Evolutionary conservation across 169 alveolate species (phyloP).

Genomic region (Eimeria necatrix): DNA sequence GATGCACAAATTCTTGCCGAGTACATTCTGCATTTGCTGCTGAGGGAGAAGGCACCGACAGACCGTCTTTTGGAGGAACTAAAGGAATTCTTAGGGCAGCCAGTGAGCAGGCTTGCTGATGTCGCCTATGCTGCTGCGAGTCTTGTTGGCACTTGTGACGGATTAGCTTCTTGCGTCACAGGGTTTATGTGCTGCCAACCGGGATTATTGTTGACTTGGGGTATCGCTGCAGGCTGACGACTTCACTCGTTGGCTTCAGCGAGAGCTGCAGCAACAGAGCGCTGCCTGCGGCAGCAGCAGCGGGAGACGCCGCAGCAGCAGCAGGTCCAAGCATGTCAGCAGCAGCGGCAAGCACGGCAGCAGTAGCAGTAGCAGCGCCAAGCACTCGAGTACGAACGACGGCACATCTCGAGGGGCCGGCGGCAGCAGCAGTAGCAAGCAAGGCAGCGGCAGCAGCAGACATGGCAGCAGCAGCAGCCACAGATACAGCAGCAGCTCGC

Average conservation of each 20-base stretch:
- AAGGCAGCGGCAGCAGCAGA: conserved; percentile 57
- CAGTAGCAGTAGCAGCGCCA: conserved; percentile 67
- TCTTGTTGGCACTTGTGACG: not conserved
- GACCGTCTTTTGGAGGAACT: conserved; percentile 68
- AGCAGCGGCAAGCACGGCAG: conserved; percentile 79
- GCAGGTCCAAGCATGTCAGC: conserved; percentile 72
- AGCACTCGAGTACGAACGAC: conserved; percentile 35
- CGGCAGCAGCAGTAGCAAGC: conserved; percentile 73
- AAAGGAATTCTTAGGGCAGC: conserved; percentile 70
- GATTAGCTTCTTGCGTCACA: not conserved
- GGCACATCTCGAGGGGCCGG: conserved; percentile 31
- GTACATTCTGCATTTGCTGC: conserved; percentile 60
- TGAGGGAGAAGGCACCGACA: conserved; percentile 66
- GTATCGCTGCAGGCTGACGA: conserved; percentile 69
- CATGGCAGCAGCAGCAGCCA: conserved; percentile 61
- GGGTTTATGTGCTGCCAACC: not conserved
- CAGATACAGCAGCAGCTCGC: conserved; percentile 77
- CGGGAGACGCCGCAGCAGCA: conserved; percentile 73
- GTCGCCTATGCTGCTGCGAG: conserved; percentile 2
- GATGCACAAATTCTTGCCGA: conserved; percentile 76
- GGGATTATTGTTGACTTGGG: not conserved
- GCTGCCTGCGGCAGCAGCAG: conserved; percentile 78
- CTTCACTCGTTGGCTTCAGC: conserved; percentile 76
- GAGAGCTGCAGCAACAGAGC: conserved; percentile 78
- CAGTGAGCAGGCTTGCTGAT: conserved; percentile 62